A percentile compares a stretch with the other conserved stretches of the same genome.
Evolutionary conservation across 805 yeast genomes (phyloP).

Genomic region (Cyberlindnera americana): DNA sequence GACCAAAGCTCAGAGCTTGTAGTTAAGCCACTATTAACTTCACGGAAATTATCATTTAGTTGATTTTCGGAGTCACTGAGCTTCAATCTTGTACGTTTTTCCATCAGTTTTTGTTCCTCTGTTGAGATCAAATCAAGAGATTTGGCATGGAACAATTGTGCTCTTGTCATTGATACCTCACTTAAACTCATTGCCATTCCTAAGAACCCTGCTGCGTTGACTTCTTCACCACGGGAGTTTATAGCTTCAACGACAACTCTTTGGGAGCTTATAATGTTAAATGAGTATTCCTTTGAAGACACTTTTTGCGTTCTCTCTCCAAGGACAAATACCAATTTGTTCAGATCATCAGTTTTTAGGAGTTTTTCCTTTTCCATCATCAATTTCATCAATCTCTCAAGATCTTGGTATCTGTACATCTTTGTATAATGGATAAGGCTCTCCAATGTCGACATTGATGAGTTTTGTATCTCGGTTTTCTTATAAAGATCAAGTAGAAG

Average conservation of each 20-base stretch:
- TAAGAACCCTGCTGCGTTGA: slow-evolving; percentile 11
- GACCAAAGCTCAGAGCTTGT: slow-evolving; percentile 9
- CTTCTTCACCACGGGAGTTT: background rate
- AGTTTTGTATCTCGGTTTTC: too few relatives aligned
- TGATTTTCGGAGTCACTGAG: slow-evolving; percentile 4
- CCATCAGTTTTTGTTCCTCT: slow-evolving; percentile 7
- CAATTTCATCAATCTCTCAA: slow-evolving; percentile 4
- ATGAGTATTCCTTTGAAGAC: slow-evolving; percentile 11
- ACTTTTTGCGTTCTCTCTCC: slow-evolving; percentile 8
- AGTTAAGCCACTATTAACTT: background rate
- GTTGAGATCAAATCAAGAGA: slow-evolving; percentile 1
- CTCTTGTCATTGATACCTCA: slow-evolving; percentile 7
- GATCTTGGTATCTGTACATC: slow-evolving; percentile 9
- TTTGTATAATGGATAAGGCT: slow-evolving; percentile 16
- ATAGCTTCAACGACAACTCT: slow-evolving; percentile 9
- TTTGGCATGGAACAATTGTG: slow-evolving; percentile 7
- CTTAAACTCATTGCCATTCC: slow-evolving; percentile 14
- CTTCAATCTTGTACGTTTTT: slow-evolving; percentile 1
- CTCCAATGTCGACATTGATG: slow-evolving; percentile 1
- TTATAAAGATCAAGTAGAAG: slow-evolving; percentile 10
- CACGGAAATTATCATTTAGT: slow-evolving; percentile 2
- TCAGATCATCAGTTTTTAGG: slow-evolving; percentile 6
- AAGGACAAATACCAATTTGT: slow-evolving; percentile 9
- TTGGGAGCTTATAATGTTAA: slow-evolving; percentile 10
- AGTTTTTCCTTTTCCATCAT: slow-evolving; percentile 6